These are phyloP conservation scores for Geotrichum aggregatum DNA, from an alignment of 1,139 yeast genomes.

Conservation along the genomic window DNA sequence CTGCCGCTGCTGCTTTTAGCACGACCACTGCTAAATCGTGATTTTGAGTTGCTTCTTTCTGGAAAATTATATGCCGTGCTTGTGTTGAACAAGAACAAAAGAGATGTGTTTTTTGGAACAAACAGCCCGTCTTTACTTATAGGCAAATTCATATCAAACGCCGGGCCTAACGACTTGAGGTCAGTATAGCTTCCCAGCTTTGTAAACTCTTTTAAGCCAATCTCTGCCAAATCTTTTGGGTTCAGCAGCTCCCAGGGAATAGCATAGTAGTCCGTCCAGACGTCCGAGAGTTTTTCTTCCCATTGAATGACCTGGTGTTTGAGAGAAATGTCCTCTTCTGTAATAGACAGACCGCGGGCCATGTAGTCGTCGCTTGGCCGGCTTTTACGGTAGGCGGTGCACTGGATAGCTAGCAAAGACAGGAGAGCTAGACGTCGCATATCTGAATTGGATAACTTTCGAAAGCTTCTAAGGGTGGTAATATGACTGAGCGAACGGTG, in stretches of 20 bases:
- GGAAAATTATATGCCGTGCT: slow-evolving; percentile 15
- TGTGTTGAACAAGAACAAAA: slow-evolving; percentile 30
- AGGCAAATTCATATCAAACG: slow-evolving; percentile 23
- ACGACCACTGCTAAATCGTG: too few species aligned
- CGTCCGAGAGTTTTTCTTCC: slow-evolving; percentile 13
- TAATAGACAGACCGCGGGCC: not conserved
- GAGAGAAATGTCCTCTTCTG: slow-evolving; percentile 15
- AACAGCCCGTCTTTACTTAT: slow-evolving; percentile 22
- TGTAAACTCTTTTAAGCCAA: slow-evolving; percentile 23
- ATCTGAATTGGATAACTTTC: too few species aligned
- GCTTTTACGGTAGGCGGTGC: not conserved
- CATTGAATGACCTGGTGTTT: slow-evolving; percentile 13
- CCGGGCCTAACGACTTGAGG: slow-evolving; percentile 22
- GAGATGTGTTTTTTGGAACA: slow-evolving; percentile 29
- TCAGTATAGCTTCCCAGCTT: slow-evolving; percentile 20
- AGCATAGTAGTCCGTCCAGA: slow-evolving; percentile 26
- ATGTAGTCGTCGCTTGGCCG: not conserved
- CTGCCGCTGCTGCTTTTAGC: too few species aligned
- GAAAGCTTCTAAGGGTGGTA: too few species aligned
- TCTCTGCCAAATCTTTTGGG: slow-evolving; percentile 22
- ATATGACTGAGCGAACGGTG: too few species aligned
- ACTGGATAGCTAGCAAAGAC: not conserved
- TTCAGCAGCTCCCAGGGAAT: slow-evolving; percentile 28
- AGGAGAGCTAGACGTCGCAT: too few species aligned
- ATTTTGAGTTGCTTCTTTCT: not conserved